Percentiles rank a stretch among this genome's conserved stretches.
phyloP scores from a whole-genome alignment of 2,329 filamentous ascomycete genomes.

The Hypoxylon sp. region DNA sequence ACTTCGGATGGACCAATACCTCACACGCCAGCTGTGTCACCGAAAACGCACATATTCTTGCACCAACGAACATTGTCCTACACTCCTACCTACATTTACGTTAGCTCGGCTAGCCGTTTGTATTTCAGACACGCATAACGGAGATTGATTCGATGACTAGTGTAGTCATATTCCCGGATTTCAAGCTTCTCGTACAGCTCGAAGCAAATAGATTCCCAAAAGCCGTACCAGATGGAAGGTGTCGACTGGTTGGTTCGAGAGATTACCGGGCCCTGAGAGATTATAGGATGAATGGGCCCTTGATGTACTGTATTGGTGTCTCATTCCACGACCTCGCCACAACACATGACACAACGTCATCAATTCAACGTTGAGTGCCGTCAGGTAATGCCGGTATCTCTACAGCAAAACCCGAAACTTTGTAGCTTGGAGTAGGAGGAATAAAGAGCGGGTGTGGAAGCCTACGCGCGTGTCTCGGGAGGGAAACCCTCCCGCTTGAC shows the following conservation, averaged over 20 bases:
- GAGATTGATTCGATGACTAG: conserved; percentile 32
- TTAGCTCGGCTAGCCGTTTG: conserved; percentile 37
- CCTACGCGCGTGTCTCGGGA: conserved; percentile 37
- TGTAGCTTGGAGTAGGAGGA: conserved; percentile 16
- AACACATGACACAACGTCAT: conserved; percentile 34
- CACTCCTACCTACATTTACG: conserved; percentile 44
- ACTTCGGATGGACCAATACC: conserved; percentile 37
- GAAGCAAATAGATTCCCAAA: conserved; percentile 1
- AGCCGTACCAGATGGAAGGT: conserved; percentile 1
- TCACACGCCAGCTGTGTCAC: conserved; percentile 37
- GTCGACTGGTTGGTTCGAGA: conserved; percentile 5
- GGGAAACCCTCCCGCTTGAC: conserved; percentile 32
- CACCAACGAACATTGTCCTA: conserved; percentile 47
- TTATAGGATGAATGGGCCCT: conserved; percentile 1
- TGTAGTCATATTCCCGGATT: conserved; percentile 31
- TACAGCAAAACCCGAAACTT: conserved; percentile 17
- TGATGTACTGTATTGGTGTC: conserved; percentile 18
- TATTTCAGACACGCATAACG: conserved; percentile 40
- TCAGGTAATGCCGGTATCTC: conserved; percentile 19
- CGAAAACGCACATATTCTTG: conserved; percentile 40
- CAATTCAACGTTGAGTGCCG: conserved; percentile 20
- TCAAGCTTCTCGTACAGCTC: conserved; percentile 15
- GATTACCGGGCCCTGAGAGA: conserved; percentile 9
- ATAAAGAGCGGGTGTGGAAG: conserved; percentile 26
- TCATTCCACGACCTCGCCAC: conserved; percentile 34